These are phyloP conservation scores for Didymella sp. DNA, from an alignment of 2,329 filamentous ascomycete species.

Conservation along the genomic window DNA sequence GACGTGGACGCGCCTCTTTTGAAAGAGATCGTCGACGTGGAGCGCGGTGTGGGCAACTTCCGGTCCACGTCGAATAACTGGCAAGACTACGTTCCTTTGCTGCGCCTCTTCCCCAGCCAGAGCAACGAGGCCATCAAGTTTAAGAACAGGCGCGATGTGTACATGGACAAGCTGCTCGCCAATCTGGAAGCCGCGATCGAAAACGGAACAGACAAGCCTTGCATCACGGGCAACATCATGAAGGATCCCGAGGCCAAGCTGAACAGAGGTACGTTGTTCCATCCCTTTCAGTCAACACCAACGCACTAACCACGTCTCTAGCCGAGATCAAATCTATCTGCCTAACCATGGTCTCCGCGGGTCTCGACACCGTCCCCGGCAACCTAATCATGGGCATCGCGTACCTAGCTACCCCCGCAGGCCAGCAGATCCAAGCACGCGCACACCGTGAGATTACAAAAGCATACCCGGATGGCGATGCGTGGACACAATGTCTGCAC, in stretches of 20 bases:
- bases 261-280: constrained; percentile 61
- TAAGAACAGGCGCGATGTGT: constrained; percentile 71
- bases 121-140: constrained; percentile 70
- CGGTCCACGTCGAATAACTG: constrained; percentile 82
- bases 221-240: constrained; percentile 73
- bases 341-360: constrained; percentile 81
- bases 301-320: constrained; percentile 42
- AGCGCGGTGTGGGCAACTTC: constrained; percentile 77
- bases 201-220: constrained; percentile 70
- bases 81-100: constrained; percentile 81
- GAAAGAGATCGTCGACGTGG: constrained; percentile 76
- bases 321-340: constrained; percentile 82
- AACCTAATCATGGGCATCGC: constrained; percentile 82
- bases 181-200: constrained; percentile 67
- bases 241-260: constrained; percentile 74
- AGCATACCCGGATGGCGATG: constrained; percentile 74
- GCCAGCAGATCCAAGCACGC: constrained; percentile 72
- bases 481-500: constrained; percentile 75
- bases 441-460: constrained; percentile 74
- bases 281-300: neutral
- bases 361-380: constrained; percentile 80
- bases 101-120: constrained; percentile 69
- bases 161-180: constrained; percentile 65
- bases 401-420: constrained; percentile 71
- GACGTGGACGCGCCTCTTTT: constrained; percentile 72